Conservation (phyloP, 371 early-diverging fungal genomes). For the Rhizopus sp. region DNA sequence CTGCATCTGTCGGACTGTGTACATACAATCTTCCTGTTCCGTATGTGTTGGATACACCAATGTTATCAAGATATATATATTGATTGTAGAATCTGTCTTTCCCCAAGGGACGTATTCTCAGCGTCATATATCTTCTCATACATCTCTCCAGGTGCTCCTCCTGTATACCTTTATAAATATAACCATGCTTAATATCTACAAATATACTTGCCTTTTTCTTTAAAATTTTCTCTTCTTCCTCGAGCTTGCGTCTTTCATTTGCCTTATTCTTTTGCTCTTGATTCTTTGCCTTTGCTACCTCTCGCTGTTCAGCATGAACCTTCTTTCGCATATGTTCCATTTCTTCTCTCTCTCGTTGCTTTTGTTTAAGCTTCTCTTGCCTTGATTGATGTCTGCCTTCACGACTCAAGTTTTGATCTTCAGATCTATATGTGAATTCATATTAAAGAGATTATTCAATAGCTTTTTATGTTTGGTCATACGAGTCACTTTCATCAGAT, state of each 20-base stretch:
- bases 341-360: slow-evolving; percentile 53
- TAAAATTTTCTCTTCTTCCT: slow-evolving; percentile 52
- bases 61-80: slow-evolving; percentile 85
- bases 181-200: slow-evolving; percentile 1
- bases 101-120: slow-evolving; percentile 75
- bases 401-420: slow-evolving; percentile 6
- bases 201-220: slow-evolving; percentile 35
- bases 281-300: slow-evolving; percentile 47
- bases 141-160: slow-evolving; percentile 70
- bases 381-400: slow-evolving; percentile 46
- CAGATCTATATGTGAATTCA: slow-evolving; percentile 3
- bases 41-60: slow-evolving; percentile 59
- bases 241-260: slow-evolving; percentile 51
- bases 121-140: slow-evolving; percentile 59
- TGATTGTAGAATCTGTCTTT: slow-evolving; percentile 82
- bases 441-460: background rate
- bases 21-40: slow-evolving; percentile 70
- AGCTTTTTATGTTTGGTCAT: background rate
- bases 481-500: slow-evolving; percentile 34
- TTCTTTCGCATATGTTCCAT: slow-evolving; percentile 44
- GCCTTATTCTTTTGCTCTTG: slow-evolving; percentile 50
- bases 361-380: slow-evolving; percentile 53
- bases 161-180: slow-evolving; percentile 11
- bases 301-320: slow-evolving; percentile 43
- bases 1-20: slow-evolving; percentile 56